These are phyloP conservation scores for Artomyces pyxidatus DNA, from an alignment of 768 basidiomycete genomes.

Conservation along the genomic window DNA sequence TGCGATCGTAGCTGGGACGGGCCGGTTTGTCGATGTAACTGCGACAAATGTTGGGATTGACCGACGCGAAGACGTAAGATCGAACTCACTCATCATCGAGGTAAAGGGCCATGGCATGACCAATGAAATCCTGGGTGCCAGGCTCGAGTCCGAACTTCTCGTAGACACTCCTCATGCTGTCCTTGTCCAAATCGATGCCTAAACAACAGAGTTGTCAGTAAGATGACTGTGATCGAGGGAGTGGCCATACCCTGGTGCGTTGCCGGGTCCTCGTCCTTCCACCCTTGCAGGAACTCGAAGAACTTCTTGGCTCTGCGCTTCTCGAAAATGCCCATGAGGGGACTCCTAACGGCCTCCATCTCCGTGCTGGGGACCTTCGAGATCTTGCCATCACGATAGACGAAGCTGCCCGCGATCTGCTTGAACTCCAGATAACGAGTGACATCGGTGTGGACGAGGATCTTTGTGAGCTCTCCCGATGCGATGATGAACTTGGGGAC, in stretches of 20 bases:
- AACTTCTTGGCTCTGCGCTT: constrained; percentile 98
- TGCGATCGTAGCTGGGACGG: constrained; percentile 85
- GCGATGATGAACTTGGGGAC: constrained; percentile 99
- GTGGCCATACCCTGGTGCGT: constrained; percentile 80
- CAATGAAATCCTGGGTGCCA: constrained; percentile 98
- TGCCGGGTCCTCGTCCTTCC: constrained; percentile 91
- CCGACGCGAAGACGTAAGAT: background rate
- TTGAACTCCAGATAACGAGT: constrained; percentile 99
- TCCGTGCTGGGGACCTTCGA: constrained; percentile 97
- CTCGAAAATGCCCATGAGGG: constrained; percentile 99
- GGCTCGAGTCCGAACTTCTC: constrained; percentile 95
- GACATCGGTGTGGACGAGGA: constrained; percentile 98
- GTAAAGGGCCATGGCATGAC: constrained; percentile 98
- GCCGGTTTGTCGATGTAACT: constrained; percentile 94
- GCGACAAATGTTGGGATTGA: constrained; percentile 4
- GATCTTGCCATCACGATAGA: constrained; percentile 93
- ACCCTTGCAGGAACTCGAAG: constrained; percentile 92
- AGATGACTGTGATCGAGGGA: background rate
- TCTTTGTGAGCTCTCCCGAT: constrained; percentile 93
- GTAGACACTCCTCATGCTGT: constrained; percentile 91
- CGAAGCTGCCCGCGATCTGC: constrained; percentile 97
- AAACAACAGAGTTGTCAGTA: background rate
- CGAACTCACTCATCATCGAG: constrained; percentile 87
- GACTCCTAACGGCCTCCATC: constrained; percentile 91
- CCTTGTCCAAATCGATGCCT: constrained; percentile 86